phyloP scores from a whole-genome alignment of 2,329 filamentous ascomycete genomes.

The Pseudocercospora cruenta region DNA sequence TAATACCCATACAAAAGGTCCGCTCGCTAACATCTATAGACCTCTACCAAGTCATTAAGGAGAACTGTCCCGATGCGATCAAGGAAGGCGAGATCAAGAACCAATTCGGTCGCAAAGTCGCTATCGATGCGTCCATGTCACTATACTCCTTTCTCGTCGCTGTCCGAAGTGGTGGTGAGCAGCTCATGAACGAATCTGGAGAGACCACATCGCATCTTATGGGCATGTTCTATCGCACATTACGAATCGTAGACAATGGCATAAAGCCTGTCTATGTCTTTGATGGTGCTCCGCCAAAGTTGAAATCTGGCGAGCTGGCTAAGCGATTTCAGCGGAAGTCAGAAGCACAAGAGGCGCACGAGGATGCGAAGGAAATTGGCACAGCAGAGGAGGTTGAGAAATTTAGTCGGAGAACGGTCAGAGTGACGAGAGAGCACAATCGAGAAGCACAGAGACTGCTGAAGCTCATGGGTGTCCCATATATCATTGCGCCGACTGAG shows the following conservation, averaged over 20 bases:
- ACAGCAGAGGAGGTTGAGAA: conserved; percentile 98
- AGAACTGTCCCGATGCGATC: conserved; percentile 87
- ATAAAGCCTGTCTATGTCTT: conserved; percentile 99
- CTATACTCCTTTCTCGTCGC: conserved; percentile 99
- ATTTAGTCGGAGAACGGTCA: conserved; percentile 88
- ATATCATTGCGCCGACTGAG: conserved; percentile 92
- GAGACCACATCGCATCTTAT: conserved; percentile 98
- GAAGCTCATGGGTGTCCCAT: conserved; percentile 94
- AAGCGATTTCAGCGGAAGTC: conserved; percentile 95
- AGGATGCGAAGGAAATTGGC: conserved; percentile 95
- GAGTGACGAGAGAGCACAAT: conserved; percentile 96
- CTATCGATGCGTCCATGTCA: conserved; percentile 74
- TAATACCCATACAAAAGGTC: neutral
- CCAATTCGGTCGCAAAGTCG: conserved; percentile 94
- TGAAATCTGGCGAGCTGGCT: conserved; percentile 95
- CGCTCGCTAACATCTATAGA: conserved; percentile 31
- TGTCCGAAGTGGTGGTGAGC: conserved; percentile 93
- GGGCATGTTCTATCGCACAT: conserved; percentile 99
- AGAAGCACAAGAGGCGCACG: conserved; percentile 84
- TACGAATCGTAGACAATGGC: conserved; percentile 97
- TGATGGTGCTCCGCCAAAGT: conserved; percentile 92
- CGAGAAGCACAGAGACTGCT: conserved; percentile 88
- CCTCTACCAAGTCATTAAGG: conserved; percentile 54
- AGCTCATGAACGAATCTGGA: conserved; percentile 91
- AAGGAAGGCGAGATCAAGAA: conserved; percentile 99